A percentile compares a stretch with the other conserved stretches of the same genome.
Conservation (phyloP, 805 yeast species). For the Lipomyces yamanashiensis region DNA sequence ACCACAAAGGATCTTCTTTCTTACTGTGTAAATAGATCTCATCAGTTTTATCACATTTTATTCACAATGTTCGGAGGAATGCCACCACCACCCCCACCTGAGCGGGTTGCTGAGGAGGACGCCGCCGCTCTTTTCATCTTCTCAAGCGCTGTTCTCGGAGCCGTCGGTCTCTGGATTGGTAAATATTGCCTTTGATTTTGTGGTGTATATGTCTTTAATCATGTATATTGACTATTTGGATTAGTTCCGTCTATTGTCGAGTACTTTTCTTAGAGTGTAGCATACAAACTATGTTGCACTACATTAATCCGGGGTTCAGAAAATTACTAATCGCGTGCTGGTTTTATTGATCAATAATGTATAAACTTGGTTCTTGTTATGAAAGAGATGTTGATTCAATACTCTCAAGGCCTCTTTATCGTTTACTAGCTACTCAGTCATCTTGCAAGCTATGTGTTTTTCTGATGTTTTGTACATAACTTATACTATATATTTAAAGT, state of each 20-base stretch:
- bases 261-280: slow-evolving; percentile 12
- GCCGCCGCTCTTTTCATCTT: slow-evolving; percentile 43
- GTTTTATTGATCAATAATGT: no score
- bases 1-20: not conserved
- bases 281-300: not conserved
- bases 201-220: not conserved
- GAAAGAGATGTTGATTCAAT: no score
- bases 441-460: no score
- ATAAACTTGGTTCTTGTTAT: no score
- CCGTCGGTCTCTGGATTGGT: slow-evolving; percentile 50
- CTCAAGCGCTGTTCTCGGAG: slow-evolving; percentile 43
- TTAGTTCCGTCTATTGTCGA: slow-evolving; percentile 29
- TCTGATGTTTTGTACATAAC: no score
- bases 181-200: slow-evolving; percentile 21
- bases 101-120: slow-evolving; percentile 45
- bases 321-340: no score
- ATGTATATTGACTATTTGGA: not conserved
- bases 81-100: slow-evolving; percentile 48
- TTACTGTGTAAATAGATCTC: not conserved
- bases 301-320: no score
- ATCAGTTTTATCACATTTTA: not conserved
- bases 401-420: no score
- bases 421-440: no score
- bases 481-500: no score
- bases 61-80: slow-evolving; percentile 46